Percentiles rank a stretch among this genome's conserved stretches.
Evolutionary conservation across 106 monocot genomes (phyloP).

Genomic region (Dactylorhiza incarnata): DNA sequence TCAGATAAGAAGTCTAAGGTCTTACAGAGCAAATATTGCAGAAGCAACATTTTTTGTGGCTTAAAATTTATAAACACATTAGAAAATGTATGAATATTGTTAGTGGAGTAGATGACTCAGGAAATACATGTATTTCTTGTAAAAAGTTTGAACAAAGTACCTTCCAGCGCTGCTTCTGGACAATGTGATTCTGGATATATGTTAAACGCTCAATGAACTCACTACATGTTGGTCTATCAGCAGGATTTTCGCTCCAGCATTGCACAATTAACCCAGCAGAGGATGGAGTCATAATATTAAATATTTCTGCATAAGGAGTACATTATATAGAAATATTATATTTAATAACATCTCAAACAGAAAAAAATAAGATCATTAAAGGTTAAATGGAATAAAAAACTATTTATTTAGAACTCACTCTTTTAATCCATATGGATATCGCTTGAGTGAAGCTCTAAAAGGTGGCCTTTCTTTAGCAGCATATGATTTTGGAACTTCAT

Average conservation of each 20-base stretch:
- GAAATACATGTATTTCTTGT: background rate
- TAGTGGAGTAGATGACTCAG: too few relatives aligned
- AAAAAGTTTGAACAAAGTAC: constrained; percentile 22
- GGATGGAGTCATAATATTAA: background rate
- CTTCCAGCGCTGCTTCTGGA: constrained; percentile 60
- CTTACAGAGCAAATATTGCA: background rate
- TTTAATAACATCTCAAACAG: background rate
- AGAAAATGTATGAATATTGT: background rate
- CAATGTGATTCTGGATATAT: constrained; percentile 47
- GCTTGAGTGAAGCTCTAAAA: constrained; percentile 58
- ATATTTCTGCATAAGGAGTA: background rate
- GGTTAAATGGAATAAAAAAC: background rate
- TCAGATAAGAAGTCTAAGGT: background rate
- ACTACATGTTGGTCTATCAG: constrained; percentile 64
- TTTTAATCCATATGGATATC: constrained; percentile 71
- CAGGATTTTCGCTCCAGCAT: constrained; percentile 79
- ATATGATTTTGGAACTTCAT: constrained; percentile 64
- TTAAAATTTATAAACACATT: background rate
- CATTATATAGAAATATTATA: background rate
- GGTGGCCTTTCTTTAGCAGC: constrained; percentile 83
- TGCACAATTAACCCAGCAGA: constrained; percentile 65
- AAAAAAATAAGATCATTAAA: background rate
- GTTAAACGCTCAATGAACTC: constrained; percentile 51
- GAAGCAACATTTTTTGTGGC: background rate
- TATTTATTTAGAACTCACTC: constrained; percentile 40